Evolutionary conservation across 192 early-diverging fungal species (phyloP).

Genomic region (Dimargaris xerosporica): DNA sequence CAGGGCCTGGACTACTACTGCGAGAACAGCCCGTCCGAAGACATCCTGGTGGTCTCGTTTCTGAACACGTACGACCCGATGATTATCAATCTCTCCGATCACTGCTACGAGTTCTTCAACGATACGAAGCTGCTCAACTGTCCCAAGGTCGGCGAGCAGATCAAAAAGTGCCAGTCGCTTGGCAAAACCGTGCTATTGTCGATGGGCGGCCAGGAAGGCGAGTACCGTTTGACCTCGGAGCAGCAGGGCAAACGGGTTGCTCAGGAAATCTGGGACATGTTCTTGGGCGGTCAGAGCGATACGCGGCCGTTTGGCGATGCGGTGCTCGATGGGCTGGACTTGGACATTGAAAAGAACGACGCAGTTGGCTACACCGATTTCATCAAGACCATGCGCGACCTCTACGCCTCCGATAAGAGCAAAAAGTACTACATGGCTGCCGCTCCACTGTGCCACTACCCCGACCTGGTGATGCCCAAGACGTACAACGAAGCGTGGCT

Average conservation of each 20-base stretch:
- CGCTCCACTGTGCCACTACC: conserved; percentile 3
- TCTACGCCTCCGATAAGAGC: conserved; percentile 2
- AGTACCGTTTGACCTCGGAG: conserved; percentile 9
- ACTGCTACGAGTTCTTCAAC: conserved; percentile 9
- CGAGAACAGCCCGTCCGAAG: conserved; percentile 8
- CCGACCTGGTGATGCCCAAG: conserved; percentile 10
- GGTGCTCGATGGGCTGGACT: conserved; percentile 16
- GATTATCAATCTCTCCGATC: conserved; percentile 4
- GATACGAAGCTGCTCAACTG: neutral
- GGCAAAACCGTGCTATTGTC: conserved; percentile 7
- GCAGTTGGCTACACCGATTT: conserved; percentile 15
- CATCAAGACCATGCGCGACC: conserved; percentile 11
- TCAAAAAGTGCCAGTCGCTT: neutral
- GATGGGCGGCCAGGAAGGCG: conserved; percentile 11
- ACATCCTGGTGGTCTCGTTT: conserved; percentile 6
- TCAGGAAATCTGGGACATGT: conserved; percentile 14
- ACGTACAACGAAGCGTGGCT: conserved; percentile 9
- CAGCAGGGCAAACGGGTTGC: conserved; percentile 10
- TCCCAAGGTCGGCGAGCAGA: conserved; percentile 1
- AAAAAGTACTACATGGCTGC: conserved; percentile 7
- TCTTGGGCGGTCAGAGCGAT: conserved; percentile 11
- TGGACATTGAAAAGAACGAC: conserved; percentile 15
- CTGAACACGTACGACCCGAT: conserved; percentile 11
- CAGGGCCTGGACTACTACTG: conserved; percentile 8
- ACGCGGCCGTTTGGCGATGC: conserved; percentile 17